Evolutionary conservation across 768 basidiomycete species (phyloP), one percentile per base, ranked within the genome.

Genomic region (Hygrophoropsis aurantiaca): DNA sequence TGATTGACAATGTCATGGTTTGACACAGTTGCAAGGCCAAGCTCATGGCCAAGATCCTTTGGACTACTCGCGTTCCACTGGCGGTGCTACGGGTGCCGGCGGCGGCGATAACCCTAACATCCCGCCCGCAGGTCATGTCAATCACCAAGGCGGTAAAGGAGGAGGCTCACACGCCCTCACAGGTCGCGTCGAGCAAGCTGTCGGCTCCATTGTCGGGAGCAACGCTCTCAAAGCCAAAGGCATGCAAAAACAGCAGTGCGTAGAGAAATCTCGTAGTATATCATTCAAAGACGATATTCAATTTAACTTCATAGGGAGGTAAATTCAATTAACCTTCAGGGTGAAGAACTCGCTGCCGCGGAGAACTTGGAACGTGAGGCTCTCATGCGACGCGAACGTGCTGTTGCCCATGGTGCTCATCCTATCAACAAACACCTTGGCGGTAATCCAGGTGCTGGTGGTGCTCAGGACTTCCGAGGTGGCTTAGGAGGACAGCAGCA

Each of bases 281-380:
- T 16, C 36, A 21, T 38, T 8, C n/a, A 38, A 6, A 16, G 27
- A 30, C 27, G 27, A 13, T 13, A 30, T 30, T 30, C 27, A 30
- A 10, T 34, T 34, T 10, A 34, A 34, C 32, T 16, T 34, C 45
- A 27, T 42, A 75, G 74, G 42, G 77, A 79, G 61, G 79, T 78
- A 0, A 66, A 72, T 21, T 60, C 71, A 1, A 50, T 72, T 32
- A 75, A 74, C 49, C 44, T 69, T 9, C 79, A 81, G 58, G 68
- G 71, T 21, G 58, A 61, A 6, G 80, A 81, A 54, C 62, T 81
- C 16, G 66, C 72, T 3, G 75, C 80, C 55, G 80, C 80, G 15
- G 77, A 81, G 58, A 71, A 75, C 11, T 65, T 81, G 5, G 80
- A 81, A 58, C 62, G 62, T 4, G 78, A 80, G 54, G 80, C 79